Evolutionary conservation across 257 asterid genomes (phyloP).

Genomic region (Fraxinus americana): DNA sequence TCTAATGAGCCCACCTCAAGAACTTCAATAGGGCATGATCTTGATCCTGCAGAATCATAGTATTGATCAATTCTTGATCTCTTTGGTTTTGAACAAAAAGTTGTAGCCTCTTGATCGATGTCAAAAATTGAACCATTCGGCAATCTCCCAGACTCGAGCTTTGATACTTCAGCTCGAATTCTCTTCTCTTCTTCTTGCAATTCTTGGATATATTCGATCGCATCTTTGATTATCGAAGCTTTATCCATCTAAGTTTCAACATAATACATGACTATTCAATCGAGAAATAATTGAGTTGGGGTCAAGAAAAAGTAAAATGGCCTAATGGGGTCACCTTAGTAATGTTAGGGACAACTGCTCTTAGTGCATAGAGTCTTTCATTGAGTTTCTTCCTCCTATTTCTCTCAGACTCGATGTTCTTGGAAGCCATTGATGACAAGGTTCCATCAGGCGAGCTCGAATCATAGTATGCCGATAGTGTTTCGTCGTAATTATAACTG

Average conservation of each 20-base stretch:
- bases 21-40: slow-evolving; percentile 58
- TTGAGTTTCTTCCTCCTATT: slow-evolving; percentile 73
- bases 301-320: not conserved
- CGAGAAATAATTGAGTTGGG: not conserved
- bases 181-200: slow-evolving; percentile 62
- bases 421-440: slow-evolving; percentile 51
- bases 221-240: slow-evolving; percentile 86
- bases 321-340: slow-evolving; percentile 49
- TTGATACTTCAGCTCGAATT: slow-evolving; percentile 57
- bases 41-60: slow-evolving; percentile 33
- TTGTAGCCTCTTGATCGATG: slow-evolving; percentile 40
- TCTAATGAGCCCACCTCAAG: slow-evolving; percentile 53
- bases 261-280: not conserved
- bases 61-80: slow-evolving; percentile 42
- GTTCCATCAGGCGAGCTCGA: slow-evolving; percentile 79
- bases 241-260: slow-evolving; percentile 67
- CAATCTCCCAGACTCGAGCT: slow-evolving; percentile 48
- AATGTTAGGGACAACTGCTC: slow-evolving; percentile 76
- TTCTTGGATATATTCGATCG: slow-evolving; percentile 67
- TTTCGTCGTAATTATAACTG: slow-evolving; percentile 50
- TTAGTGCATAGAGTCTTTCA: slow-evolving; percentile 64
- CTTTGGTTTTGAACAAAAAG: slow-evolving; percentile 44
- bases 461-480: slow-evolving; percentile 52
- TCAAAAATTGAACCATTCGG: slow-evolving; percentile 23
- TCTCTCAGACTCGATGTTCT: slow-evolving; percentile 71